These are phyloP conservation scores for Hansenula sp. DNA, from an alignment of 1,139 yeast genomes.

Conservation along the genomic window DNA sequence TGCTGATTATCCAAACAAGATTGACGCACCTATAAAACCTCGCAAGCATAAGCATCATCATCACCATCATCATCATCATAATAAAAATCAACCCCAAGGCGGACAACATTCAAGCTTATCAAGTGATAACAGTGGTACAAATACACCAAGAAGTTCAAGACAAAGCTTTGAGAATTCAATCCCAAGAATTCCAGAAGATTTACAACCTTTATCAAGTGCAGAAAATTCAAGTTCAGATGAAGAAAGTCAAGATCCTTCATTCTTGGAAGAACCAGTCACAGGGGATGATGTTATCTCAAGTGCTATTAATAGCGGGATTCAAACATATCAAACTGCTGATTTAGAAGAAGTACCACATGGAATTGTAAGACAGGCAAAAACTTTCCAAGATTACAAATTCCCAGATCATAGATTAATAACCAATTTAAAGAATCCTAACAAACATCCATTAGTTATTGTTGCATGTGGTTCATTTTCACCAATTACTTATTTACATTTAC, in stretches of 20 bases:
- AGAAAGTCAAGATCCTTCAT: slow-evolving; percentile 7
- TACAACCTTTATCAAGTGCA: slow-evolving; percentile 38
- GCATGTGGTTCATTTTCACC: slow-evolving; percentile 99
- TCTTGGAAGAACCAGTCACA: neutral
- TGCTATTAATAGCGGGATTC: slow-evolving; percentile 30
- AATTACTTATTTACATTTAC: slow-evolving; percentile 83
- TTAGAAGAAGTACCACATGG: slow-evolving; percentile 97
- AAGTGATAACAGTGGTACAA: neutral
- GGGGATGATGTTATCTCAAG: slow-evolving; percentile 1
- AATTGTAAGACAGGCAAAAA: slow-evolving; percentile 77
- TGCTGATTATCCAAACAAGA: slow-evolving; percentile 66
- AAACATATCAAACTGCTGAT: slow-evolving; percentile 78
- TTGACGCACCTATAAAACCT: slow-evolving; percentile 71
- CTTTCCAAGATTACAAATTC: slow-evolving; percentile 62
- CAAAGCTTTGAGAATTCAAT: slow-evolving; percentile 25
- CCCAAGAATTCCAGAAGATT: slow-evolving; percentile 38
- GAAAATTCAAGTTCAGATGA: slow-evolving; percentile 31
- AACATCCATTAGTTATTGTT: slow-evolving; percentile 86
- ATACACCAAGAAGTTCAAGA: slow-evolving; percentile 5
- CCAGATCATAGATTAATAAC: slow-evolving; percentile 84
- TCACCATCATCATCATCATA: slow-evolving; percentile 8
- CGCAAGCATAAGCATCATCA: slow-evolving; percentile 19
- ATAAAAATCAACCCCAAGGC: neutral
- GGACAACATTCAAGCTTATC: neutral
- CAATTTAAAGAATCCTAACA: slow-evolving; percentile 65